These are phyloP conservation scores for Ramicandelaber brevisporus DNA, from an alignment of 192 early-diverging fungal species.

Conservation along the genomic window DNA sequence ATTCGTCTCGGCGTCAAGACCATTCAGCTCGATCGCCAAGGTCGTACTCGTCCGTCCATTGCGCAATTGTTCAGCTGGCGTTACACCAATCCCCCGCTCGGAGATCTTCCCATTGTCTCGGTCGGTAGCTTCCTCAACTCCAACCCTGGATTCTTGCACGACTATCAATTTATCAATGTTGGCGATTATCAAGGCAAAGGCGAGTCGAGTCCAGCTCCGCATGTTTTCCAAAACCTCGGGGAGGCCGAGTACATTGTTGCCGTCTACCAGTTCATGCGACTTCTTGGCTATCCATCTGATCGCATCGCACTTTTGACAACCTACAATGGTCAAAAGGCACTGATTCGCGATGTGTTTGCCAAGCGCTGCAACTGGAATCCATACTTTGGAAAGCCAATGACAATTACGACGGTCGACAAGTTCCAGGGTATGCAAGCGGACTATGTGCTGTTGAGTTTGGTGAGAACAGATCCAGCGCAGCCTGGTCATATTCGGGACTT, in stretches of 20 bases:
- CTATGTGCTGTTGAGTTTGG: slow-evolving; percentile 79
- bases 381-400: slow-evolving; percentile 50
- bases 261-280: slow-evolving; percentile 85
- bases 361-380: slow-evolving; percentile 68
- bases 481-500: slow-evolving; percentile 89
- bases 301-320: slow-evolving; percentile 84
- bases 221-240: slow-evolving; percentile 88
- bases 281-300: slow-evolving; percentile 75
- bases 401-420: slow-evolving; percentile 83
- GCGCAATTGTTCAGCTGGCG: slow-evolving; percentile 70
- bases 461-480: slow-evolving; percentile 65
- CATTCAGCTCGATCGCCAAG: slow-evolving; percentile 58
- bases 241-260: slow-evolving; percentile 97
- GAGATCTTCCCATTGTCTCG: slow-evolving; percentile 26
- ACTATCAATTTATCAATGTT: slow-evolving; percentile 81
- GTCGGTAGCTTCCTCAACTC: slow-evolving; percentile 27
- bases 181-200: slow-evolving; percentile 45
- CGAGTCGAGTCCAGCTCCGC: slow-evolving; percentile 61
- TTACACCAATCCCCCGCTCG: slow-evolving; percentile 36
- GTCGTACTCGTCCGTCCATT: slow-evolving; percentile 54
- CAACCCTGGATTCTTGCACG: slow-evolving; percentile 65
- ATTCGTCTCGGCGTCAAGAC: slow-evolving; percentile 84
- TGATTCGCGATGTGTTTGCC: slow-evolving; percentile 74
- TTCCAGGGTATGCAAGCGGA: slow-evolving; percentile 93
- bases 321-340: slow-evolving; percentile 87